Evolutionary conservation across 352 stramenopile genomes (phyloP).

Genomic region (Thraustochytrium sp.): DNA sequence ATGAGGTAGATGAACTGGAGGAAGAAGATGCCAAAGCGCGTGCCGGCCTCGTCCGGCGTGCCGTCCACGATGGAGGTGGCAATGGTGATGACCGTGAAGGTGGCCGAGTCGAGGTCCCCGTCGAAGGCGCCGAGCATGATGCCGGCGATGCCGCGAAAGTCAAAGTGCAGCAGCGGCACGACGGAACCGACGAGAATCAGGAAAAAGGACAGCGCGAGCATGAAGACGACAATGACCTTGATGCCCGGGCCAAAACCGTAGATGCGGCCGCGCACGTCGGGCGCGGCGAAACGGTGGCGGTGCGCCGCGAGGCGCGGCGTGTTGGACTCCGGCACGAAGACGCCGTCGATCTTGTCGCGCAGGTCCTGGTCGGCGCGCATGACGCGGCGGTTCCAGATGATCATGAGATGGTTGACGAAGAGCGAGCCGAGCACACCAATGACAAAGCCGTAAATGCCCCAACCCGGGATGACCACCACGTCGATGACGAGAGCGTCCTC

Average conservation of each 20-base stretch:
- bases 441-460: slow-evolving; percentile 50
- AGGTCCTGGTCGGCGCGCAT: neutral
- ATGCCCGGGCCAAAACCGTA: slow-evolving; percentile 1
- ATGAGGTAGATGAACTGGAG: slow-evolving; percentile 47
- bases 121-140: neutral
- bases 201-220: neutral
- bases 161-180: neutral
- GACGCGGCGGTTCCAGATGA: slow-evolving; percentile 42
- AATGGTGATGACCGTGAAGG: neutral
- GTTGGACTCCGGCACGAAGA: neutral
- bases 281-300: neutral
- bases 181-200: neutral
- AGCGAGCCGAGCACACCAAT: slow-evolving; percentile 47
- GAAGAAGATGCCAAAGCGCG: slow-evolving; percentile 41
- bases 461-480: slow-evolving; percentile 49
- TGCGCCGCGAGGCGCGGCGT: neutral
- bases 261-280: neutral
- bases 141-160: slow-evolving; percentile 27
- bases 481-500: slow-evolving; percentile 32
- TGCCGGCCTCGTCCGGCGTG: neutral
- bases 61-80: neutral
- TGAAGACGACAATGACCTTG: neutral
- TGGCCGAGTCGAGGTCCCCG: neutral
- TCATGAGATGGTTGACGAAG: slow-evolving; percentile 46
- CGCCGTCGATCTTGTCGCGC: neutral